These are phyloP conservation scores for Populus simonii DNA, from an alignment of 345 rosid genomes.

Conservation along the genomic window DNA sequence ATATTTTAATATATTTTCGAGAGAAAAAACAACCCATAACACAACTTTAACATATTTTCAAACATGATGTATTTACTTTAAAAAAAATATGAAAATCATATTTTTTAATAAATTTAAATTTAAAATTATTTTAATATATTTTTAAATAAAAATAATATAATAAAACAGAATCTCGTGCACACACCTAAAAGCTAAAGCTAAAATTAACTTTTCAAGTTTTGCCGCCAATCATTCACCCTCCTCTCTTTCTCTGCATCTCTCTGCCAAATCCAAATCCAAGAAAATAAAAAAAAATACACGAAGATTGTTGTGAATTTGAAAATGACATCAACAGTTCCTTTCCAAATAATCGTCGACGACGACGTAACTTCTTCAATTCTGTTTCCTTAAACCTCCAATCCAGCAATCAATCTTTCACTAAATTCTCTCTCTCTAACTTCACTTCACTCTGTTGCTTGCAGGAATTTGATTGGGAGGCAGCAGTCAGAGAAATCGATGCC, in stretches of 20 bases:
- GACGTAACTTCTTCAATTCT: conserved; percentile 26
- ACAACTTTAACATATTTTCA: no score
- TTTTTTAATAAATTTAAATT: no score
- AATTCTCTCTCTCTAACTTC: background rate
- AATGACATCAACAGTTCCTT: conserved; percentile 40
- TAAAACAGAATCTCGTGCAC: no score
- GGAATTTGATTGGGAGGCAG: conserved; percentile 97
- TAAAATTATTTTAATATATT: no score
- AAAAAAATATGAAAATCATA: no score
- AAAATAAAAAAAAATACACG: background rate
- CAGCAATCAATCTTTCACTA: background rate
- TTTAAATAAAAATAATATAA: no score
- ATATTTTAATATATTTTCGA: no score
- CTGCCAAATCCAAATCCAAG: background rate
- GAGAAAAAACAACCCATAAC: no score
- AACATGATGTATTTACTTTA: no score
- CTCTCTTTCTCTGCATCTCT: background rate
- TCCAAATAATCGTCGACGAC: conserved; percentile 40
- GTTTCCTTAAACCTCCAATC: conserved; percentile 2
- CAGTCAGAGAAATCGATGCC: conserved; percentile 74
- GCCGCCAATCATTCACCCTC: conserved; percentile 26
- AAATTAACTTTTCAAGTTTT: conserved; percentile 25
- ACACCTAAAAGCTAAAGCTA: no score
- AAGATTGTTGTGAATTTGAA: background rate
- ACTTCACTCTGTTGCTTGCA: background rate